Evolutionary conservation across 192 early-diverging fungal genomes (phyloP).

Genomic region (Backusella westeae): DNA sequence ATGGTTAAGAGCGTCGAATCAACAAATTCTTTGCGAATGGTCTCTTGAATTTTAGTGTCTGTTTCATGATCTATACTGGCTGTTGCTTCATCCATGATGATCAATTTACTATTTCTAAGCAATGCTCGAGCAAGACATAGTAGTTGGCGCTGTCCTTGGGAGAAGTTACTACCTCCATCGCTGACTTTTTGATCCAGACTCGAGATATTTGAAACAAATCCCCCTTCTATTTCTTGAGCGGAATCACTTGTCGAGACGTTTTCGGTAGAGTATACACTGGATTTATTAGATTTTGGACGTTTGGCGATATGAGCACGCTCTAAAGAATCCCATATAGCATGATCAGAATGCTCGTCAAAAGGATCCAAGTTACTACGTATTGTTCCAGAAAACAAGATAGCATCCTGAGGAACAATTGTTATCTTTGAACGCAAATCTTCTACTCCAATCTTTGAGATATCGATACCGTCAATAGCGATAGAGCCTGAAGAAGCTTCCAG

Average conservation of each 20-base stretch:
- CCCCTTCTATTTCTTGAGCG: background rate
- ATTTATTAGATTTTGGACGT: background rate
- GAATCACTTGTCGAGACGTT: background rate
- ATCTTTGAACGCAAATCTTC: slow-evolving; percentile 65
- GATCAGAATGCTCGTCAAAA: slow-evolving; percentile 63
- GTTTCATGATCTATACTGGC: slow-evolving; percentile 84
- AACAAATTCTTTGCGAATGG: slow-evolving; percentile 74
- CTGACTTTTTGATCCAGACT: slow-evolving; percentile 48
- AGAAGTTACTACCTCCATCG: slow-evolving; percentile 75
- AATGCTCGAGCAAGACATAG: slow-evolving; percentile 78
- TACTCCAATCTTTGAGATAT: slow-evolving; percentile 68
- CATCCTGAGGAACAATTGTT: slow-evolving; percentile 79
- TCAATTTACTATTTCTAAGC: slow-evolving; percentile 49
- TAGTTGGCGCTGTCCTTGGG: slow-evolving; percentile 83
- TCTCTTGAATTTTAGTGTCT: slow-evolving; percentile 78
- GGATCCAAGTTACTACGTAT: slow-evolving; percentile 85
- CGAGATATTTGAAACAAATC: slow-evolving; percentile 2
- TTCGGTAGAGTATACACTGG: background rate
- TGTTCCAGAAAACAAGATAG: slow-evolving; percentile 65
- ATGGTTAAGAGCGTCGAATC: slow-evolving; percentile 56
- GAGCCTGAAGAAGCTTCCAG: slow-evolving; percentile 61
- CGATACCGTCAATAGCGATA: slow-evolving; percentile 70
- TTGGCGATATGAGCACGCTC: slow-evolving; percentile 18
- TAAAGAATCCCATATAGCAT: slow-evolving; percentile 27
- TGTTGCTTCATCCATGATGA: slow-evolving; percentile 89